Conservation (phyloP, 257 asterid genomes). For the Nicotiana obtusifolia region DNA sequence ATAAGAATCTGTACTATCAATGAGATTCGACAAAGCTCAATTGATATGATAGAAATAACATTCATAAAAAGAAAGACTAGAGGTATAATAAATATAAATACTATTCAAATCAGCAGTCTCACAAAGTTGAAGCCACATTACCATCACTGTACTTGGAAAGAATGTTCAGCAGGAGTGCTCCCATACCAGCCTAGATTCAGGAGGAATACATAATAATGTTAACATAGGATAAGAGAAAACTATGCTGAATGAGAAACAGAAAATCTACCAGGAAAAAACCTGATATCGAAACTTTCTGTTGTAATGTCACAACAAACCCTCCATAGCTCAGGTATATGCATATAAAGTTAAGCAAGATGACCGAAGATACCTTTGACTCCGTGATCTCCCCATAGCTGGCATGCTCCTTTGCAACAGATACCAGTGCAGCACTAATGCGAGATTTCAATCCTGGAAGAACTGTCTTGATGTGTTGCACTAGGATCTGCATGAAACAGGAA, state of each 20-base stretch:
- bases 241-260: background rate
- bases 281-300: background rate
- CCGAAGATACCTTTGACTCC: constrained; percentile 67
- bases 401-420: constrained; percentile 90
- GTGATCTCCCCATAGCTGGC: constrained; percentile 92
- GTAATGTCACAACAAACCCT: background rate
- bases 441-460: constrained; percentile 90
- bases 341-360: background rate
- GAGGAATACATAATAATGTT: background rate
- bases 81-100: background rate
- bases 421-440: constrained; percentile 69
- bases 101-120: background rate
- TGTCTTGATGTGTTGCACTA: constrained; percentile 81
- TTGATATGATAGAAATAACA: background rate
- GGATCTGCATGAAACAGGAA: constrained; percentile 37
- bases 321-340: background rate
- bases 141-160: constrained; percentile 93
- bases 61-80: background rate
- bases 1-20: background rate
- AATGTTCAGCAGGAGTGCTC: constrained; percentile 76
- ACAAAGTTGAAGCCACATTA: constrained; percentile 17
- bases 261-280: background rate
- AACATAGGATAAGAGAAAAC: background rate
- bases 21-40: constrained; percentile 1
- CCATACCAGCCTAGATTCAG: constrained; percentile 74